A percentile compares a stretch with the other conserved stretches of the same genome.
Conservation (phyloP, 2,329 filamentous ascomycete species). For the Pseudogymnoascus sp. region DNA sequence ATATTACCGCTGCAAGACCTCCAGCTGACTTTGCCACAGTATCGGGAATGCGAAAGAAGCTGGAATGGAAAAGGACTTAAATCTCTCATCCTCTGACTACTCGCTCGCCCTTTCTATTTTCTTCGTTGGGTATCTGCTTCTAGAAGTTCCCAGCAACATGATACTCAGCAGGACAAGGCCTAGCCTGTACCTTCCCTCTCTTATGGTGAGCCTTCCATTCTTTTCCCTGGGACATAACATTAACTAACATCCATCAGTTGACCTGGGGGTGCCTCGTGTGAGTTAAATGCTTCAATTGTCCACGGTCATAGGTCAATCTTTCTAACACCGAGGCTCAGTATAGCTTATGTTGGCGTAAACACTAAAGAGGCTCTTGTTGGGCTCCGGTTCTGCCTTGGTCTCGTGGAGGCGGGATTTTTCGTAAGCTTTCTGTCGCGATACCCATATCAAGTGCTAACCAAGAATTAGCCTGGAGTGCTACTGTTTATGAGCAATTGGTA, state of each 20-base stretch:
- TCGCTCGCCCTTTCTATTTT: slow-evolving; percentile 22
- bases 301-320: neutral
- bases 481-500: slow-evolving; percentile 48
- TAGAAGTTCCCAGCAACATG: slow-evolving; percentile 28
- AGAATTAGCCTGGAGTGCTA: slow-evolving; percentile 30
- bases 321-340: slow-evolving; percentile 33
- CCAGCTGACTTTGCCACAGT: neutral
- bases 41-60: slow-evolving; percentile 8
- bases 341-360: slow-evolving; percentile 40
- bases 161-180: slow-evolving; percentile 5
- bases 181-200: slow-evolving; percentile 35
- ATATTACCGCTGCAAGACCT: neutral
- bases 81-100: neutral
- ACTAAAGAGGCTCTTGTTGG: slow-evolving; percentile 33
- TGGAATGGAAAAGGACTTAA: neutral
- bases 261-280: neutral
- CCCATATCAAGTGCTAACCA: neutral
- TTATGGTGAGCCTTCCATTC: slow-evolving; percentile 36
- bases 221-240: slow-evolving; percentile 13
- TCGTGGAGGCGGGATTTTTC: slow-evolving; percentile 25
- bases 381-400: slow-evolving; percentile 33
- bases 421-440: neutral
- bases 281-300: neutral
- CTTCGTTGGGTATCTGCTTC: slow-evolving; percentile 43
- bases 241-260: neutral